Evolutionary conservation across 345 rosid species (phyloP).

Genomic region (Geranium brycei): DNA sequence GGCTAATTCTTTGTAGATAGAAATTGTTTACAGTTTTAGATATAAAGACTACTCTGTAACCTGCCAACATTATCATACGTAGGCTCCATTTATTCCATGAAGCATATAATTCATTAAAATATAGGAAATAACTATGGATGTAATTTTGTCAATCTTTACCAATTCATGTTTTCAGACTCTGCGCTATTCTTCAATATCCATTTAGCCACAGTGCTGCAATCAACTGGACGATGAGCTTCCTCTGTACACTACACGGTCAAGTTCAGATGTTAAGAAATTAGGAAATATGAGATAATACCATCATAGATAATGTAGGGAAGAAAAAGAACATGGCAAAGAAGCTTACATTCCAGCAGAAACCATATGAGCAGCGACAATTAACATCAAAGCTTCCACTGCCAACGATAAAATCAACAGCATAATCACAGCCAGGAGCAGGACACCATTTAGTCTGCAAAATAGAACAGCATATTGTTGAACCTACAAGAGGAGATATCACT

Average conservation of each 20-base stretch:
- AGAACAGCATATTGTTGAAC: not conserved
- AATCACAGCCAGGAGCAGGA: slow-evolving; percentile 96
- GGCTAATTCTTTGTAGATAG: too few relatives aligned
- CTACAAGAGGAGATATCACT: not conserved
- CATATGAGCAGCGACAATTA: slow-evolving; percentile 60
- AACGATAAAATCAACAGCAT: slow-evolving; percentile 68
- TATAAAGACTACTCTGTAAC: not conserved
- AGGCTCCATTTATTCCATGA: not conserved
- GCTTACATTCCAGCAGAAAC: slow-evolving; percentile 87
- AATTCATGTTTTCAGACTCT: slow-evolving; percentile 96
- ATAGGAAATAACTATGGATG: not conserved
- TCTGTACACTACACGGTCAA: slow-evolving; percentile 62
- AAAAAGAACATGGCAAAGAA: not conserved
- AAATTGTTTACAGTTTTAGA: too few relatives aligned
- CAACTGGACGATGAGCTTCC: slow-evolving; percentile 99
- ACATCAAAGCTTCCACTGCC: slow-evolving; percentile 74
- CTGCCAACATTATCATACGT: not conserved
- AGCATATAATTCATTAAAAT: too few relatives aligned
- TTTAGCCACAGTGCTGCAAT: slow-evolving; percentile 73
- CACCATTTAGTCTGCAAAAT: slow-evolving; percentile 80
- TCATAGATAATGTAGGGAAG: not conserved
- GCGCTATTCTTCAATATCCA: slow-evolving; percentile 96
- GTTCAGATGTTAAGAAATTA: slow-evolving; percentile 2
- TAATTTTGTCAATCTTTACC: slow-evolving; percentile 31
- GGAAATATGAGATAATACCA: not conserved